Percentiles rank a stretch among this genome's conserved stretches.
Evolutionary conservation across 1,284 basidiomycete species (phyloP).

Genomic region (Spongispora temasekensis): DNA sequence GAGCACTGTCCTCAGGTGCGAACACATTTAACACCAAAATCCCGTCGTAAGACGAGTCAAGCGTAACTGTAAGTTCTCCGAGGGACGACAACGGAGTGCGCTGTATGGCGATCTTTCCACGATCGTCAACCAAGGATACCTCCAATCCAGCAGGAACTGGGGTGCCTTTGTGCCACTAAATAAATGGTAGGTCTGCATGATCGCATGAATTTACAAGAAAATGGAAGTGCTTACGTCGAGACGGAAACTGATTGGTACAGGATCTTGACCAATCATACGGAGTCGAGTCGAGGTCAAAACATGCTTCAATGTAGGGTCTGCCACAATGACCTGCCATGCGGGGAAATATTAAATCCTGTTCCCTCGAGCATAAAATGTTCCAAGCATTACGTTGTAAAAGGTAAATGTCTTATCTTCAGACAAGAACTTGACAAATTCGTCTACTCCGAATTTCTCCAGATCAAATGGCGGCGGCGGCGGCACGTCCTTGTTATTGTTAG

Average conservation of each 20-base stretch:
- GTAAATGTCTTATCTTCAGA: constrained; percentile 1
- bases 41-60: constrained; percentile 8
- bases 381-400: constrained; percentile 13
- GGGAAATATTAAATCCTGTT: not conserved
- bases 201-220: not conserved
- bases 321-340: constrained; percentile 9
- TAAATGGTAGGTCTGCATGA: not conserved
- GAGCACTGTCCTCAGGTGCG: not conserved
- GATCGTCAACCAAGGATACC: constrained; percentile 11
- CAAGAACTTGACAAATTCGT: constrained; percentile 8
- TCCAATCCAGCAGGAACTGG: not conserved
- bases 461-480: not conserved
- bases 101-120: constrained; percentile 1
- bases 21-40: constrained; percentile 7
- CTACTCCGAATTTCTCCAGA: not conserved
- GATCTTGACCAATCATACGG: constrained; percentile 1
- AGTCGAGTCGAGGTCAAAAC: constrained; percentile 10
- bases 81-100: not conserved
- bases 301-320: constrained; percentile 17
- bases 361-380: not conserved
- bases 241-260: not conserved
- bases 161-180: constrained; percentile 8
- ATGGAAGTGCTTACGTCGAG: not conserved
- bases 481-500: not conserved
- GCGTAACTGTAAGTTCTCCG: not conserved